These are phyloP conservation scores for Tephrocybe sp. DNA, from an alignment of 768 basidiomycete species.

Conservation along the genomic window DNA sequence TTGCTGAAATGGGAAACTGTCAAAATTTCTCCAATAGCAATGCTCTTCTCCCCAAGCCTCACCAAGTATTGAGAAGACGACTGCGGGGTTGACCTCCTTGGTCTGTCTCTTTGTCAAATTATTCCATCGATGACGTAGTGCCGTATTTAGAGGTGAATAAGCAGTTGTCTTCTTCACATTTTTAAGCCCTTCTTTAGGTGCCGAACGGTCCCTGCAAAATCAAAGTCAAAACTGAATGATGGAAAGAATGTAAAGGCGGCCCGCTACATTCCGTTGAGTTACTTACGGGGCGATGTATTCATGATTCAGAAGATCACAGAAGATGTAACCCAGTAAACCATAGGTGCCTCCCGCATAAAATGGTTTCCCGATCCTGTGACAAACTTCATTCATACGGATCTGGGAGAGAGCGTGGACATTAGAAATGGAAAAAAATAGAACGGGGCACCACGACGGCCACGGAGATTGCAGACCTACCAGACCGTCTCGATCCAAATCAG, in stretches of 20 bases:
- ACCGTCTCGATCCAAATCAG: conserved; percentile 68
- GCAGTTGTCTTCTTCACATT: conserved; percentile 54
- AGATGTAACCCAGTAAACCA: conserved; percentile 90
- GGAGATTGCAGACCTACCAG: conserved; percentile 51
- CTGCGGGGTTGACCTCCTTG: conserved; percentile 77
- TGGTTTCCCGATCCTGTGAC: conserved; percentile 68
- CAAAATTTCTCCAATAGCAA: neutral
- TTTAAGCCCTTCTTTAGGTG: conserved; percentile 54
- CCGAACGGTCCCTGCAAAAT: conserved; percentile 57
- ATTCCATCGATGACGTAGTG: conserved; percentile 69
- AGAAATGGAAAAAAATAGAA: conserved; percentile 10
- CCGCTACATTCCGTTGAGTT: conserved; percentile 5
- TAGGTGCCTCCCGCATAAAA: conserved; percentile 94
- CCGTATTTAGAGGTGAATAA: conserved; percentile 63
- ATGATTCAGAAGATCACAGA: conserved; percentile 87
- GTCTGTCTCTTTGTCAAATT: conserved; percentile 70
- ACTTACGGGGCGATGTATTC: conserved; percentile 83
- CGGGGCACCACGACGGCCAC: neutral
- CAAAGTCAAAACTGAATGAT: conserved; percentile 8
- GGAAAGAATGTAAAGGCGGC: conserved; percentile 10
- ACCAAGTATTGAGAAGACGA: conserved; percentile 76
- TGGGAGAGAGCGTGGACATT: conserved; percentile 27
- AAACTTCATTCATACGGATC: conserved; percentile 78
- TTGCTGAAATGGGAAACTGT: conserved; percentile 39
- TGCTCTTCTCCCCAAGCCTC: conserved; percentile 8